These are phyloP conservation scores for Hypoxylon sp. DNA, from an alignment of 2,329 filamentous ascomycete species.

Conservation along the genomic window DNA sequence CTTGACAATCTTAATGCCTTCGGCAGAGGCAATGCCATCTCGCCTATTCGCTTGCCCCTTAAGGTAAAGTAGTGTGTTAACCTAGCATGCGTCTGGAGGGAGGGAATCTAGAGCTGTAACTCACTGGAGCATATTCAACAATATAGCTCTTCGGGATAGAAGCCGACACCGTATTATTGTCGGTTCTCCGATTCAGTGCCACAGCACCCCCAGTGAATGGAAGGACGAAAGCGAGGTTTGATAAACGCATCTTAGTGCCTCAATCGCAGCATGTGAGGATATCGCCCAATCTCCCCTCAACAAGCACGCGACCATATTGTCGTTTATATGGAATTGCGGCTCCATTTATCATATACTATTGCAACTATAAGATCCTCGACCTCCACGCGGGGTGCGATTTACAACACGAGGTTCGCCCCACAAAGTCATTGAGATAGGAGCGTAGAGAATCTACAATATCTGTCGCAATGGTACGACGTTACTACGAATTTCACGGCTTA, in stretches of 20 bases:
- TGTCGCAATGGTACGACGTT: constrained; percentile 25
- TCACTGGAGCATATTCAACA: constrained; percentile 45
- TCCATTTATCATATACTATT: no score
- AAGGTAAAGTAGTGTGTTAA: constrained; percentile 15
- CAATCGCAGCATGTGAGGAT: constrained; percentile 6
- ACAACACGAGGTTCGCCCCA: constrained; percentile 33
- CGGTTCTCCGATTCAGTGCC: constrained; percentile 28
- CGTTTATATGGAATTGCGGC: constrained; percentile 19
- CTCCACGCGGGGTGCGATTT: constrained; percentile 8
- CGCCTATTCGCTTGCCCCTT: constrained; percentile 37
- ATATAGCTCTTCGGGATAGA: constrained; percentile 46
- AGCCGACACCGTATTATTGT: constrained; percentile 11
- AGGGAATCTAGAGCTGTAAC: constrained; percentile 14
- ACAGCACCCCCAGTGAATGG: constrained; percentile 16
- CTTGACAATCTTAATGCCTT: constrained; percentile 45
- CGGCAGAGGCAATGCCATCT: constrained; percentile 43
- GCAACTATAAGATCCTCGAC: background rate
- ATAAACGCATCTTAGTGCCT: constrained; percentile 32
- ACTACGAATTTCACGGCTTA: constrained; percentile 24
- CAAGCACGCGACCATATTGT: background rate
- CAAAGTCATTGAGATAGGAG: constrained; percentile 15
- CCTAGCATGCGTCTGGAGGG: background rate
- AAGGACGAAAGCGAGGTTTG: constrained; percentile 24
- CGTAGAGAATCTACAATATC: constrained; percentile 3
- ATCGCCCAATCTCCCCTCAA: background rate